Evolutionary conservation across 306 rosid species (phyloP).

Genomic region (Cucurbita ficifolia): DNA sequence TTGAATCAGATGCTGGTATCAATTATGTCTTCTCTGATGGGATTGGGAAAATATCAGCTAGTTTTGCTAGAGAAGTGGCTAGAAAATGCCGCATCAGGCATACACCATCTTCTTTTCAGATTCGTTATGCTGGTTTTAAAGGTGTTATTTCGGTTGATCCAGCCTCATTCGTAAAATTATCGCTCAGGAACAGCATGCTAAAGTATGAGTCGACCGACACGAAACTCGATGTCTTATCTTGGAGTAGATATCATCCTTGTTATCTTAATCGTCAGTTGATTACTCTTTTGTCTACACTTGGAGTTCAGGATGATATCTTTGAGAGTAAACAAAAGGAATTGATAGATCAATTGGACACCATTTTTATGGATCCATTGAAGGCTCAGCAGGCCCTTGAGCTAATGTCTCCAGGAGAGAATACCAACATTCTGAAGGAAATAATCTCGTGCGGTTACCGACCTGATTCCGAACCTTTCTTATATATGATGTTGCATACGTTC

Average conservation of each 20-base stretch:
- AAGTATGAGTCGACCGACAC: conserved; percentile 44
- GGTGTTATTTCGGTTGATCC: conserved; percentile 91
- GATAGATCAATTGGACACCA: conserved; percentile 39
- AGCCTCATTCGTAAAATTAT: conserved; percentile 39
- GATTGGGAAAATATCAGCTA: conserved; percentile 66
- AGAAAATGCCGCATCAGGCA: conserved; percentile 33
- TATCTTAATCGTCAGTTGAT: conserved; percentile 69
- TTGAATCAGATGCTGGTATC: neutral
- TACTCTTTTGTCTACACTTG: conserved; percentile 69
- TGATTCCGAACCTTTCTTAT: conserved; percentile 62
- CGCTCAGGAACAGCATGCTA: conserved; percentile 63
- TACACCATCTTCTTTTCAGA: conserved; percentile 74
- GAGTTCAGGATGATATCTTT: conserved; percentile 37
- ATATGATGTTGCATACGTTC: conserved; percentile 74
- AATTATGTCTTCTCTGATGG: conserved; percentile 70
- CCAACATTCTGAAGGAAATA: conserved; percentile 62
- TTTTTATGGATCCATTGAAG: conserved; percentile 45
- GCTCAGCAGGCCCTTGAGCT: conserved; percentile 59
- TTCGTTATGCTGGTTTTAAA: conserved; percentile 78
- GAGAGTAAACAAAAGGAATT: conserved; percentile 50
- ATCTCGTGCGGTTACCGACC: conserved; percentile 68
- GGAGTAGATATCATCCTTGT: conserved; percentile 58
- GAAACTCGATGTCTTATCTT: conserved; percentile 62
- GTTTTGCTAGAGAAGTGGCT: conserved; percentile 57
- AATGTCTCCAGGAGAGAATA: conserved; percentile 64